Evolutionary conservation across 805 yeast genomes (phyloP), one percentile per base, ranked within the genome.

Genomic region (Yamadazyma insecticola): DNA sequence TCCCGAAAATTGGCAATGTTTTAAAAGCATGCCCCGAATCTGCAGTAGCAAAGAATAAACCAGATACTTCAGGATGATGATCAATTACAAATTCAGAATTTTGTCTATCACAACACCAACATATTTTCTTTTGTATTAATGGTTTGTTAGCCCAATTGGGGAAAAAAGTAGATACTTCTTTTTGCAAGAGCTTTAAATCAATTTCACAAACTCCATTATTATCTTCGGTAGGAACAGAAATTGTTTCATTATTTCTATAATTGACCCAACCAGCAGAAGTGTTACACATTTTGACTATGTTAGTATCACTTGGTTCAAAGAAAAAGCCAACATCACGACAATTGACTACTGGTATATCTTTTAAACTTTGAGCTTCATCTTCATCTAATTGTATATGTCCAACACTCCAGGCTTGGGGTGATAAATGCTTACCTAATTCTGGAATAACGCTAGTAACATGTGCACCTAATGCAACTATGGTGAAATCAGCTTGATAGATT

Each of bases 1-100:
- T 37, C 7, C 69, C 67, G 14, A 61, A 39, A 16, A 48, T 47
- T 1, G 63, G 65, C 12, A 60, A 40, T 52, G 59, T 54, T 47
- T 57, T 60, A 32, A 60, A 63, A 2, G 54, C 62, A 39, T 63
- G 69, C 0, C 66, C 66, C 2, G 64, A 57, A 32, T 61, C 68
- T 14, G 67, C 69, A 22, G 60, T 51, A n/a, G 57, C 57, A 5
- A 59, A 53, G 17, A 53, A 48, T 9, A 60, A 42, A 16, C 54
- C 50, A 5, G 33, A 37, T 24, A 47, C 44, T 15, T 50, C 33
- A 0, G 68, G 69, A 32, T 51, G 50, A 24, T 47, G 51, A 14
- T 57, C 59, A 20, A 63, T 55, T 11, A 63, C 32, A 32, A 51
- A 59, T 25, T 62, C 61, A 24, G 55, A 52, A 29, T 56, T 57